Conservation (phyloP, 2,329 filamentous ascomycete genomes). For the Epichloe festucae region DNA sequence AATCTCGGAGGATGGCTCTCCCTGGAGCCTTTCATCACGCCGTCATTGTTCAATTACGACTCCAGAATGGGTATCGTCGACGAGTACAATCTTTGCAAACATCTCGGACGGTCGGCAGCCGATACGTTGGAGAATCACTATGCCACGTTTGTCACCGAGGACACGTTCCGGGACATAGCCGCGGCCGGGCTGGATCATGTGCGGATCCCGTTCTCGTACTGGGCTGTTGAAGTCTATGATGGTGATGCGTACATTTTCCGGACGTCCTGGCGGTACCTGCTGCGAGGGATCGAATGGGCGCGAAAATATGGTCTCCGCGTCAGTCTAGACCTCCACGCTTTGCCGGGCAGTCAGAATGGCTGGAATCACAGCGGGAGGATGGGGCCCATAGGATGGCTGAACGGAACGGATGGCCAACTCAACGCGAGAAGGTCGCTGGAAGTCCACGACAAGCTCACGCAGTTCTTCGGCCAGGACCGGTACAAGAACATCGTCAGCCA, state of each 20-base stretch:
- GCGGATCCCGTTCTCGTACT: slow-evolving; percentile 92
- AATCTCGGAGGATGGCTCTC: slow-evolving; percentile 92
- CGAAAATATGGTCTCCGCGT: slow-evolving; percentile 84
- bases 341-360: slow-evolving; percentile 89
- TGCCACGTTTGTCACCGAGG: slow-evolving; percentile 71
- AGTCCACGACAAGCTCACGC: slow-evolving; percentile 72
- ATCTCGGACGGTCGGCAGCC: slow-evolving; percentile 54
- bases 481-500: slow-evolving; percentile 88
- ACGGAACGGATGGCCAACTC: slow-evolving; percentile 67
- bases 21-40: slow-evolving; percentile 89
- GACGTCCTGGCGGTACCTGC: slow-evolving; percentile 83
- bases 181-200: slow-evolving; percentile 89
- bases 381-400: slow-evolving; percentile 75
- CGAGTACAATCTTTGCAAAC: slow-evolving; percentile 66
- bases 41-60: slow-evolving; percentile 71
- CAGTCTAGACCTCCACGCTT: slow-evolving; percentile 84
- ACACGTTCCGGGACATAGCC: slow-evolving; percentile 72
- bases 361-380: slow-evolving; percentile 92
- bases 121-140: slow-evolving; percentile 82
- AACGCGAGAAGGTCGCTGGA: slow-evolving; percentile 77
- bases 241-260: slow-evolving; percentile 79
- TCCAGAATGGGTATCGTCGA: slow-evolving; percentile 58
- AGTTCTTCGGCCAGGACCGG: slow-evolving; percentile 85
- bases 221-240: slow-evolving; percentile 77
- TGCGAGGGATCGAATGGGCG: slow-evolving; percentile 86